Evolutionary conservation across 805 yeast species (phyloP), one percentile per base, ranked within the genome.

Genomic region (Huiozyma naganishii): DNA sequence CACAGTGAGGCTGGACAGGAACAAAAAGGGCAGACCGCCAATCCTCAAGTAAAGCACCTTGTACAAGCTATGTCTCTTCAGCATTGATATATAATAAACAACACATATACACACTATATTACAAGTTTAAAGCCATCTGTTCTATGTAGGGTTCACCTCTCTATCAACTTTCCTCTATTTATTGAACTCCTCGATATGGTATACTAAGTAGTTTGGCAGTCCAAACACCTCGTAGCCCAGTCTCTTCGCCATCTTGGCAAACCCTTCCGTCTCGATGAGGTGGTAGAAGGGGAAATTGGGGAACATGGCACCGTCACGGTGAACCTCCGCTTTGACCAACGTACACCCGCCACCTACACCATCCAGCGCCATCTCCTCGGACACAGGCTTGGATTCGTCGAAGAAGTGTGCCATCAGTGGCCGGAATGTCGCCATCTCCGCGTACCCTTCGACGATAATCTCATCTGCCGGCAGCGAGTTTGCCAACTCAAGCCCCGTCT

Each of bases 331-430:
- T 60, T 90, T 87, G 29, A 92, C 99, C 66, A 92, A 63, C 30
- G 95, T 80, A 37, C 97, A 95, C 23, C 97, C 95, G 49, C 97
- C 97, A 43, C 98, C 98, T 45, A 92, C 97, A 61, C 99, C 98
- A 62, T 92, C 97, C 47, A 92, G 72, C 39, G 76, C 77, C 84
- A 92, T 82, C 58, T 81, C 90, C 4, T 79, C 73, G 51, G 73
- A 70, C 9, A 58, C 47, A 45, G 79, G 80, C 28, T 83, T 92
- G 6, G 70, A 67, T 5, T 79, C 66, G 55, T 83, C 83, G 63
- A 83, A 84, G 61, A 79, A 77, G 57, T 82, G 80, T 0, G 95
- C 97, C 98, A 92, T 92, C 54, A 92, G 71, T 11, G 95, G 83
- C 65, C 99, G 77, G 62, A 83, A 92, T 1, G 98, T 92, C 40